Conservation (phyloP, 345 rosid species). For the Passiflora organensis region DNA sequence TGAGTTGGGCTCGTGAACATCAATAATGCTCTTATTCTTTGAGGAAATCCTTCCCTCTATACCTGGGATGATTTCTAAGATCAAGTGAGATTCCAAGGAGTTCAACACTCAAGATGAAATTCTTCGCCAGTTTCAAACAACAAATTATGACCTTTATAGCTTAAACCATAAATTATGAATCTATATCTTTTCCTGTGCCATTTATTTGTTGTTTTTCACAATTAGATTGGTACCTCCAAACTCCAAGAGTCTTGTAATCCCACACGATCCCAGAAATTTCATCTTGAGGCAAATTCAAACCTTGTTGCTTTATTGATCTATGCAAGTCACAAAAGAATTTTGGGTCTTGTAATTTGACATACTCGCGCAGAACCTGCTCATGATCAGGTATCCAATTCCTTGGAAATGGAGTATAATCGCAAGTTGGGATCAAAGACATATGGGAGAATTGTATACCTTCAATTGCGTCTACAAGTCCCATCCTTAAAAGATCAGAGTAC, state of each 20-base stretch:
- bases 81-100: too few species aligned
- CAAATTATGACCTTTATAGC: too few species aligned
- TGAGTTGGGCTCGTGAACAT: too few species aligned
- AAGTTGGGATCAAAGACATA: conserved; percentile 85
- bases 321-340: conserved; percentile 71
- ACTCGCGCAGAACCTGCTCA: conserved; percentile 70
- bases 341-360: conserved; percentile 74
- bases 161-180: conserved; percentile 5
- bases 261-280: conserved; percentile 77
- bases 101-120: too few species aligned
- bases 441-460: conserved; percentile 92
- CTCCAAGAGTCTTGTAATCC: conserved; percentile 82
- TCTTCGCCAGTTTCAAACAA: too few species aligned
- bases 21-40: too few species aligned
- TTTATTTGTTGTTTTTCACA: conserved; percentile 6
- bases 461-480: conserved; percentile 93
- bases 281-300: conserved; percentile 79
- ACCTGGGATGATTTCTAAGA: too few species aligned
- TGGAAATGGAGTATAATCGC: conserved; percentile 91
- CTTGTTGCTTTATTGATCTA: conserved; percentile 51
- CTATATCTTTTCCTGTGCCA: conserved; percentile 1
- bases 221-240: conserved; percentile 34
- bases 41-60: too few species aligned
- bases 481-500: conserved; percentile 89
- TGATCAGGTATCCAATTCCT: conserved; percentile 86